These are phyloP conservation scores for Salix purpurea DNA, from an alignment of 345 rosid species.

Conservation along the genomic window DNA sequence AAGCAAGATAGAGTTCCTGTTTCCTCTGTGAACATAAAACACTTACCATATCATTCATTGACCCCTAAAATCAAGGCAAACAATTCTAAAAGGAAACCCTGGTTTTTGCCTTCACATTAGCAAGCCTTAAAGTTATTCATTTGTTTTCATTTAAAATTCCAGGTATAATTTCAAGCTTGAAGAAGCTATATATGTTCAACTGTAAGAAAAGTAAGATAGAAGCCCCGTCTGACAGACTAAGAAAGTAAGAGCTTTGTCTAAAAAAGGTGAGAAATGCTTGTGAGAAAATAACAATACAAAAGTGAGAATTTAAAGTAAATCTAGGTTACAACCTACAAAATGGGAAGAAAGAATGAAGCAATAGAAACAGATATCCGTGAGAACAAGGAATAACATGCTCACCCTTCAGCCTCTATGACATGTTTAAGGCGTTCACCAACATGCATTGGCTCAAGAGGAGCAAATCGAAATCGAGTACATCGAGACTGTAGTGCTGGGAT, in stretches of 20 bases:
- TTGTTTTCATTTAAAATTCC: neutral
- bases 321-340: neutral
- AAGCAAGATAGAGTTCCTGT: neutral
- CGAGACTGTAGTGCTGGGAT: slow-evolving; percentile 96
- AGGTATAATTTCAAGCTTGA: no score
- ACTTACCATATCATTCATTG: neutral
- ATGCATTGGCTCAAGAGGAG: slow-evolving; percentile 79
- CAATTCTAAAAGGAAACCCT: neutral
- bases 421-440: slow-evolving; percentile 76
- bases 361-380: neutral
- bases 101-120: neutral
- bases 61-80: neutral
- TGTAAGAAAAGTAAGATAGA: no score
- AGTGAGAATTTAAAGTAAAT: neutral
- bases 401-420: slow-evolving; percentile 80
- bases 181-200: no score
- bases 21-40: neutral
- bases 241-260: no score
- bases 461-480: slow-evolving; percentile 92
- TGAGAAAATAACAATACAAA: neutral
- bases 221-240: no score
- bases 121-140: neutral
- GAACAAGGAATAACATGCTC: slow-evolving; percentile 15
- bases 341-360: no score
- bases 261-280: neutral